These are phyloP conservation scores for Mucor velutinosus DNA, from an alignment of 371 early-diverging fungal genomes.

Conservation along the genomic window DNA sequence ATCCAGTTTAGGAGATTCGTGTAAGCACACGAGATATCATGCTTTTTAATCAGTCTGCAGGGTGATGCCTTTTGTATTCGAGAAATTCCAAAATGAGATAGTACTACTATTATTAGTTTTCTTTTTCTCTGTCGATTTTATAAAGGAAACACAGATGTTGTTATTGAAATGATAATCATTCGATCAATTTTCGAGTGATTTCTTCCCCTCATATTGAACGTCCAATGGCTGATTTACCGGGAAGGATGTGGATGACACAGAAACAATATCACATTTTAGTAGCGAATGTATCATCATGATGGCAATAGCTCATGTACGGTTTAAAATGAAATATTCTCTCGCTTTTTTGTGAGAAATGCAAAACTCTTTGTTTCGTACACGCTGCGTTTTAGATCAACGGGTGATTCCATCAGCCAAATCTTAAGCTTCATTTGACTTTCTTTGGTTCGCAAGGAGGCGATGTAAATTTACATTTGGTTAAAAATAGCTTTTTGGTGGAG, in stretches of 20 bases:
- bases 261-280: neutral
- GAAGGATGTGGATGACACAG: neutral
- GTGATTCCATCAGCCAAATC: neutral
- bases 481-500: neutral
- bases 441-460: neutral
- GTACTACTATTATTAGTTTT: neutral
- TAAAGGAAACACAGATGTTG: neutral
- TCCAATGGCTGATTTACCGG: neutral
- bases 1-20: neutral
- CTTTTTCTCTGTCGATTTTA: neutral
- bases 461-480: neutral
- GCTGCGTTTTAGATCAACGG: neutral
- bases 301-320: neutral
- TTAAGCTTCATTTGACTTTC: neutral
- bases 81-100: constrained; percentile 1
- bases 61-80: neutral
- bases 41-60: constrained; percentile 5
- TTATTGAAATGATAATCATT: neutral
- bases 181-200: neutral
- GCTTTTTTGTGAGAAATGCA: neutral
- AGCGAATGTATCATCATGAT: neutral
- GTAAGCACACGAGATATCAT: constrained; percentile 1
- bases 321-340: neutral
- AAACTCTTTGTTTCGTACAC: neutral
- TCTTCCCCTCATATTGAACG: neutral